phyloP scores from a whole-genome alignment of 2,329 filamentous ascomycete species.

The Ceratocystis destructans region DNA sequence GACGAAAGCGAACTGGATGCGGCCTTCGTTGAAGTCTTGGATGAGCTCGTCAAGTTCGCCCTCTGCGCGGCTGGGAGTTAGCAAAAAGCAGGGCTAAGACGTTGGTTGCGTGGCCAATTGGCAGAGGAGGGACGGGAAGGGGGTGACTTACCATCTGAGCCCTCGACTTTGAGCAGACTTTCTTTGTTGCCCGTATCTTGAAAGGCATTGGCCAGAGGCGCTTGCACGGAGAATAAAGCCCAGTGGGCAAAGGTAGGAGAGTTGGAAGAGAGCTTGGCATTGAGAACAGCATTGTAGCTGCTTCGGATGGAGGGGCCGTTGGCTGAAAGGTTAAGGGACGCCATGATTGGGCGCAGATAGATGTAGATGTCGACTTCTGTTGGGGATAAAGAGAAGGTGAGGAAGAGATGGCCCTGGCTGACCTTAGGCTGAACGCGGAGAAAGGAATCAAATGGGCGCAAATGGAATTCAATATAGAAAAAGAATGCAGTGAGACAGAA shows the following conservation, averaged over 20 bases:
- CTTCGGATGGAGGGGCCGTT: constrained; percentile 75
- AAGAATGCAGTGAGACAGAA: neutral
- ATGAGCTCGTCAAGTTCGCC: constrained; percentile 80
- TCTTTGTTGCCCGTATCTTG: constrained; percentile 77
- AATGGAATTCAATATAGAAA: neutral
- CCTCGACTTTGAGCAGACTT: constrained; percentile 88
- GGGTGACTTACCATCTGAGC: constrained; percentile 57
- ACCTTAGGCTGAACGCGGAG: neutral
- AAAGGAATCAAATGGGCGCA: neutral
- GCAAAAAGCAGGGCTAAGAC: constrained; percentile 3
- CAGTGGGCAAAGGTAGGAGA: constrained; percentile 82
- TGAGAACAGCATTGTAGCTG: constrained; percentile 52
- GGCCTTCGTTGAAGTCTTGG: constrained; percentile 93
- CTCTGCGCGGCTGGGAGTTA: constrained; percentile 40
- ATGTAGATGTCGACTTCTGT: constrained; percentile 3
- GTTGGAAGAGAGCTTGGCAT: constrained; percentile 38
- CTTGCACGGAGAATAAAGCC: constrained; percentile 87
- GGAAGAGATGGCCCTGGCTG: neutral
- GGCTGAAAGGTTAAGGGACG: constrained; percentile 64
- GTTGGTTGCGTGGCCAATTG: constrained; percentile 1
- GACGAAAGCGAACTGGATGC: constrained; percentile 91
- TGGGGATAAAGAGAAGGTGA: neutral
- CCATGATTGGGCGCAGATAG: constrained; percentile 38
- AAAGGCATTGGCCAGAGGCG: constrained; percentile 84
- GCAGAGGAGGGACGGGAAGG: neutral